Evolutionary conservation across 129 eudicot species (phyloP).

Genomic region (Centella asiatica): DNA sequence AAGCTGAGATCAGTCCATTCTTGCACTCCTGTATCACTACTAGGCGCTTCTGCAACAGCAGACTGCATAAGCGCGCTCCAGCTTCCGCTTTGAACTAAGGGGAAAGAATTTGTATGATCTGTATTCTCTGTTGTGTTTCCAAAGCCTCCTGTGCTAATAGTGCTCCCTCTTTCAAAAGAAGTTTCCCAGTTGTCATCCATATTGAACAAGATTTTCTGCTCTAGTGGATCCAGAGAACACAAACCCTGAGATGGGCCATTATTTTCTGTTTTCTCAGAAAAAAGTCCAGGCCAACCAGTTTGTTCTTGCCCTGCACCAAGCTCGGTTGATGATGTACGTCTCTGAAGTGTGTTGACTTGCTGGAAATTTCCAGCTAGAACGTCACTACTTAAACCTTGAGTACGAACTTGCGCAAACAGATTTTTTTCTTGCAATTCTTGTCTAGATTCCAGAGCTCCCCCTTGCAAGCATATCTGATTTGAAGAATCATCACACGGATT

Average conservation of each 20-base stretch:
- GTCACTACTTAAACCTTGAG: slow-evolving; percentile 25
- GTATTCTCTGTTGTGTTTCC: slow-evolving; percentile 27
- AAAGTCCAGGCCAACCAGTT: slow-evolving; percentile 24
- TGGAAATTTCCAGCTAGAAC: slow-evolving; percentile 20
- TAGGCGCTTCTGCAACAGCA: slow-evolving; percentile 60
- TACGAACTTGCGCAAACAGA: slow-evolving; percentile 37
- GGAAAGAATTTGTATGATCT: slow-evolving; percentile 25
- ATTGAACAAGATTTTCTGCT: slow-evolving; percentile 60
- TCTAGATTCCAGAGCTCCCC: slow-evolving; percentile 13
- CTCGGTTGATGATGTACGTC: slow-evolving; percentile 10
- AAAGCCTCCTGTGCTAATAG: slow-evolving; percentile 28
- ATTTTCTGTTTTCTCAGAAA: slow-evolving; percentile 12
- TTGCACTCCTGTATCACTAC: slow-evolving; percentile 52
- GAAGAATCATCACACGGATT: slow-evolving; percentile 17
- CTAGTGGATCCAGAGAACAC: slow-evolving; percentile 51
- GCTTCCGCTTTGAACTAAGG: slow-evolving; percentile 66
- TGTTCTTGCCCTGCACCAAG: slow-evolving; percentile 34
- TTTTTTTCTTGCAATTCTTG: slow-evolving; percentile 27
- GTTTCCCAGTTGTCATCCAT: slow-evolving; percentile 42
- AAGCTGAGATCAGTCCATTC: slow-evolving; percentile 76
- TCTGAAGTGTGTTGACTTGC: slow-evolving; percentile 19
- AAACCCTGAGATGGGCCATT: slow-evolving; percentile 26
- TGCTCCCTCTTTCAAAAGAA: slow-evolving; percentile 20
- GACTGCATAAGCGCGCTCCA: slow-evolving; percentile 70
- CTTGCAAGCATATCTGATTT: slow-evolving; percentile 15